A percentile compares a stretch with the other conserved stretches of the same genome.
Conservation (phyloP, 2,329 filamentous ascomycete species). For the Pseudocercospora fijiensis region DNA sequence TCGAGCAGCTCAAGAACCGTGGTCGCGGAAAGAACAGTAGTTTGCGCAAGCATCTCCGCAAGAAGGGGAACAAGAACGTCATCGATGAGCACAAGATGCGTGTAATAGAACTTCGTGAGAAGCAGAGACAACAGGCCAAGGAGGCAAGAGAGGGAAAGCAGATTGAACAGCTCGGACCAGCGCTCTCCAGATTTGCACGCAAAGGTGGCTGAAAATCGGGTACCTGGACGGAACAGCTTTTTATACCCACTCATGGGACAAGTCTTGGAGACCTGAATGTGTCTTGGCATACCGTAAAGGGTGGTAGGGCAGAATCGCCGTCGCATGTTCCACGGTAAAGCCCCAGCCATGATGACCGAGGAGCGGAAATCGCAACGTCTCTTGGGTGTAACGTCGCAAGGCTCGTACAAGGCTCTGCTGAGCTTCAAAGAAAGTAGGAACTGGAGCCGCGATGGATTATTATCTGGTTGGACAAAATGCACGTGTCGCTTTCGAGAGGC, state of each 20-base stretch:
- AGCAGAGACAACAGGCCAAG: conserved; percentile 65
- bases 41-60: conserved; percentile 81
- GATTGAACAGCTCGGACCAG: conserved; percentile 77
- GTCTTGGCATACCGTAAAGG: background rate
- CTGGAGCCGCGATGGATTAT: background rate
- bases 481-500: background rate
- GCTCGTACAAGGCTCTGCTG: background rate
- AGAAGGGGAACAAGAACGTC: conserved; percentile 89
- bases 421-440: background rate
- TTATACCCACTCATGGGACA: background rate
- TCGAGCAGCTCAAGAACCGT: conserved; percentile 67
- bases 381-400: background rate
- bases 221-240: background rate
- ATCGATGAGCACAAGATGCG: conserved; percentile 92
- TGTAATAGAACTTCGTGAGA: conserved; percentile 76
- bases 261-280: background rate
- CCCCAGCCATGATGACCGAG: background rate
- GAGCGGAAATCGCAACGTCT: background rate
- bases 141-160: conserved; percentile 67
- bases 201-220: conserved; percentile 50
- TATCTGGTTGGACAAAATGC: background rate
- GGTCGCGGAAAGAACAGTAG: conserved; percentile 88
- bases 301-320: background rate
- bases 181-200: conserved; percentile 78
- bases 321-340: background rate